Evolutionary conservation across 805 yeast species (phyloP).

Genomic region (Starmerella khaoyaiensis): DNA sequence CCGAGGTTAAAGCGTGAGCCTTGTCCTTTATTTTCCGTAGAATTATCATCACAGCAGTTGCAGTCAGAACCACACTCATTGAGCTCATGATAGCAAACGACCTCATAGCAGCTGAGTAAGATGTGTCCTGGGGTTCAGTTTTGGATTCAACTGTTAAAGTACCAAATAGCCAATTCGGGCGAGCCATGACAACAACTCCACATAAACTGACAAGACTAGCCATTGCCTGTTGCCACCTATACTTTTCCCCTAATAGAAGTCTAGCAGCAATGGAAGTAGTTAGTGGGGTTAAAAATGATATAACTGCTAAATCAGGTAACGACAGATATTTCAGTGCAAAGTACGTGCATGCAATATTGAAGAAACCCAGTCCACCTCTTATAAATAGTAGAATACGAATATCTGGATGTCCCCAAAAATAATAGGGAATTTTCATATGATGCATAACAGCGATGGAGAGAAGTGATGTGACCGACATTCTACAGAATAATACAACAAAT

Average conservation of each 20-base stretch:
- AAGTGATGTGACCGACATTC: slow-evolving; percentile 61
- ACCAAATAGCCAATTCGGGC: slow-evolving; percentile 64
- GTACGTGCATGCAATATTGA: slow-evolving; percentile 72
- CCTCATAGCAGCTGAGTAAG: background rate
- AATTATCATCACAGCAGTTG: slow-evolving; percentile 23
- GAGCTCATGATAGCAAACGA: slow-evolving; percentile 47
- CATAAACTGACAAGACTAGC: slow-evolving; percentile 56
- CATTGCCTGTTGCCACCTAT: slow-evolving; percentile 50
- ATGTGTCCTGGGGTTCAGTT: background rate
- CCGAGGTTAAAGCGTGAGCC: slow-evolving; percentile 72
- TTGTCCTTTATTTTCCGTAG: slow-evolving; percentile 62
- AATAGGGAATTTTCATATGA: slow-evolving; percentile 40
- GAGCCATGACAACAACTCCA: slow-evolving; percentile 72
- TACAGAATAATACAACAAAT: slow-evolving; percentile 42
- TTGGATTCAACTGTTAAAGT: slow-evolving; percentile 6
- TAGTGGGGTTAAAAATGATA: slow-evolving; percentile 66
- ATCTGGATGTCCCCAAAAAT: slow-evolving; percentile 57
- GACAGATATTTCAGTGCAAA: slow-evolving; percentile 60
- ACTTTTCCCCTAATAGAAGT: slow-evolving; percentile 49
- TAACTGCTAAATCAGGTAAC: slow-evolving; percentile 68
- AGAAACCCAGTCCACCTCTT: slow-evolving; percentile 62
- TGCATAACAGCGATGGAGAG: slow-evolving; percentile 48
- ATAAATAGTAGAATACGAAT: slow-evolving; percentile 40
- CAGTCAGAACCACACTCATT: slow-evolving; percentile 27
- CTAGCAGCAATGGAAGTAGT: slow-evolving; percentile 65